Base-by-base conservation (phyloP, 129 eudicot species). In the Arctium lappa region DNA sequence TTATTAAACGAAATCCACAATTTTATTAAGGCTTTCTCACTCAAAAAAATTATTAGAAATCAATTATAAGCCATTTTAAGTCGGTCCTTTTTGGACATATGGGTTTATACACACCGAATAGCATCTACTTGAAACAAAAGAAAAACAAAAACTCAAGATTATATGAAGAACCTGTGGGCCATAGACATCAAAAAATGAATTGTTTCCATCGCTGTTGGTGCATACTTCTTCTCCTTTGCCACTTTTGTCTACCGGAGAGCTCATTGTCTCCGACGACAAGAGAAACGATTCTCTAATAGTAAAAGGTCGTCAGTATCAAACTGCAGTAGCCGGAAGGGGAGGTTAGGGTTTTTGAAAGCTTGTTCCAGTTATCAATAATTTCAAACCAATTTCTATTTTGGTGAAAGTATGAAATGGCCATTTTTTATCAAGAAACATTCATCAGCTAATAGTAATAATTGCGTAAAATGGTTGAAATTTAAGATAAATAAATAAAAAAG, bases 101-200 rank as follows among this genome's bases (percentile, higher is more conserved):
- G 73, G 39, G 15, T 15, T 34, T 1, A 76, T 62, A 37, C 36
- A 68, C 69, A 68, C 44, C 69, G 8, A 79, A 79, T 42, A 42
- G 75, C 82, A 31, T 80, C 65, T 5, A 70, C 13, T 70, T 70
- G 33, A 79, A 69, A 69, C 8, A 1, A 42, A 42, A 69, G 27
- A 33, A 7, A 44, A 79, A 79, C 39, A n/a, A 6, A 80, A 50
- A 33, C 16, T 50, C 34, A 8, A 80, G 53, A 72, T 8, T 2
- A 73, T 4, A 36, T 22, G 4, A 60, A 38, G 76, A 50, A 92
- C 97, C 90, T 92, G 91, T 16, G 95, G 94, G 71, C 97, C 97
- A 69, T 92, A 92, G 60, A 92, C 81, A 71, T 89, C 89, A 46
- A 84, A 89, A 85, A 82, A 92, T 11, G 89, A 80, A 77, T 81